These are phyloP conservation scores for Schizopora paradoxa DNA, from an alignment of 1,284 basidiomycete genomes.

Conservation along the genomic window DNA sequence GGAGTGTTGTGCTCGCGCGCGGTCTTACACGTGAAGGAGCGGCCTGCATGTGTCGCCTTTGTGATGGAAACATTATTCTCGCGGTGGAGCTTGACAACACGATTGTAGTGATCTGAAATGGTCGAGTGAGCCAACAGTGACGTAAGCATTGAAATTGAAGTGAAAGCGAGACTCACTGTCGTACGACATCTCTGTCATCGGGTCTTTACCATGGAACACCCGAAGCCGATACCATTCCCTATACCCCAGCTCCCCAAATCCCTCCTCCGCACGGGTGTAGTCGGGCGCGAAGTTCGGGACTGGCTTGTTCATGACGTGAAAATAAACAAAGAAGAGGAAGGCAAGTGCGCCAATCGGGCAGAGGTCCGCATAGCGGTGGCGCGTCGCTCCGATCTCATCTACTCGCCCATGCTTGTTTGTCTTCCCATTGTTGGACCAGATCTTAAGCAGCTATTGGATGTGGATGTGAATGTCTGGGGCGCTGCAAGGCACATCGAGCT, in stretches of 20 bases:
- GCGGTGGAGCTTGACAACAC: slow-evolving; percentile 20
- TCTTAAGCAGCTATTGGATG: slow-evolving; percentile 20
- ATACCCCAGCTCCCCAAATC: slow-evolving; percentile 23
- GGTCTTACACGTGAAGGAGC: slow-evolving; percentile 20
- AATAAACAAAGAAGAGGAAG: slow-evolving; percentile 22
- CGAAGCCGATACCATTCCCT: slow-evolving; percentile 24
- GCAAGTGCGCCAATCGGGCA: slow-evolving; percentile 25
- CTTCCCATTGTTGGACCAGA: slow-evolving; percentile 26
- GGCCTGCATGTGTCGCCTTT: slow-evolving; percentile 26
- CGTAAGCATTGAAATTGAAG: not conserved
- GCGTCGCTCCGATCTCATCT: slow-evolving; percentile 24
- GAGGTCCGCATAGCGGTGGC: slow-evolving; percentile 21
- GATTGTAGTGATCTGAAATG: slow-evolving; percentile 24
- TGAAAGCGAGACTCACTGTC: slow-evolving; percentile 20
- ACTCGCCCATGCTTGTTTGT: slow-evolving; percentile 24
- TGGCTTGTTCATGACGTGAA: slow-evolving; percentile 20
- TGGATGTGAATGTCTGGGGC: not conserved
- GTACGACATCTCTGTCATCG: slow-evolving; percentile 24
- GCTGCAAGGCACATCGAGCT: no score
- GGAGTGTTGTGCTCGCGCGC: slow-evolving; percentile 22
- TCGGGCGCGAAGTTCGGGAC: slow-evolving; percentile 23
- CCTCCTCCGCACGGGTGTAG: slow-evolving; percentile 16
- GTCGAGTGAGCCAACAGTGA: slow-evolving; percentile 12
- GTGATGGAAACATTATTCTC: slow-evolving; percentile 21
- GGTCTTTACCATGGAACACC: slow-evolving; percentile 18